Conservation (phyloP, 2,329 filamentous ascomycete species). For the Myriosclerotinia duriaeana region DNA sequence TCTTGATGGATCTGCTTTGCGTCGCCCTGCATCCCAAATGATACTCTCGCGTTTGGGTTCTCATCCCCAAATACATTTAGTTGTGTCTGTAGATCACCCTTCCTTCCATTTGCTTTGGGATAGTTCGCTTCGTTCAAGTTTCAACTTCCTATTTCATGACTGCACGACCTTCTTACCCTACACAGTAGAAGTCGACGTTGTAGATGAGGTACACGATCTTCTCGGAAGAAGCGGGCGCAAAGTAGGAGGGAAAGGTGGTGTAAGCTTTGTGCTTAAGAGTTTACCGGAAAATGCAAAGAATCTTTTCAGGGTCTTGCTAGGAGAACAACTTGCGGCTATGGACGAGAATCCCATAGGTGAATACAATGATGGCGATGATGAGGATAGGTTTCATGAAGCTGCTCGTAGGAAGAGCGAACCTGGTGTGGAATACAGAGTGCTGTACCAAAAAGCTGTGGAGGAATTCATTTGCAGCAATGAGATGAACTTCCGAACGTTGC, state of each 20-base stretch:
- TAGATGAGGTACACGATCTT: constrained; percentile 86
- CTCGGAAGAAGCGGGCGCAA: constrained; percentile 77
- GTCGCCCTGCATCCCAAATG: constrained; percentile 67
- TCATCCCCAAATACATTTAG: constrained; percentile 67
- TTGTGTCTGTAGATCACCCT: constrained; percentile 84
- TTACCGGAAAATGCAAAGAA: constrained; percentile 89
- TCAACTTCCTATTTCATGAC: constrained; percentile 90
- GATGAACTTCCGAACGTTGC: constrained; percentile 87
- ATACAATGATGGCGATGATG: constrained; percentile 50
- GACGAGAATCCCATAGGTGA: constrained; percentile 49
- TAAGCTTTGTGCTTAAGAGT: constrained; percentile 85
- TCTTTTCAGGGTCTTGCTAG: constrained; percentile 80
- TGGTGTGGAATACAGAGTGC: constrained; percentile 82
- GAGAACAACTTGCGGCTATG: constrained; percentile 74
- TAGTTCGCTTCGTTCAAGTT: constrained; percentile 74
- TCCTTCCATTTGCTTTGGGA: constrained; percentile 90
- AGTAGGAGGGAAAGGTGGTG: constrained; percentile 85
- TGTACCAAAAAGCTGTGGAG: constrained; percentile 95
- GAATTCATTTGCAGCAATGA: constrained; percentile 97
- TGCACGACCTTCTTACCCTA: constrained; percentile 84
- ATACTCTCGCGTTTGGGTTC: constrained; percentile 74
- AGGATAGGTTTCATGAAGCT: constrained; percentile 38
- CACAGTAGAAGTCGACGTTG: constrained; percentile 72
- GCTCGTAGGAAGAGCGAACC: constrained; percentile 41
- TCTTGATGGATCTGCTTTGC: constrained; percentile 76